A percentile compares a stretch with the other conserved stretches of the same genome.
Evolutionary conservation across 345 rosid genomes (phyloP).

Genomic region (Carallia brachiata): DNA sequence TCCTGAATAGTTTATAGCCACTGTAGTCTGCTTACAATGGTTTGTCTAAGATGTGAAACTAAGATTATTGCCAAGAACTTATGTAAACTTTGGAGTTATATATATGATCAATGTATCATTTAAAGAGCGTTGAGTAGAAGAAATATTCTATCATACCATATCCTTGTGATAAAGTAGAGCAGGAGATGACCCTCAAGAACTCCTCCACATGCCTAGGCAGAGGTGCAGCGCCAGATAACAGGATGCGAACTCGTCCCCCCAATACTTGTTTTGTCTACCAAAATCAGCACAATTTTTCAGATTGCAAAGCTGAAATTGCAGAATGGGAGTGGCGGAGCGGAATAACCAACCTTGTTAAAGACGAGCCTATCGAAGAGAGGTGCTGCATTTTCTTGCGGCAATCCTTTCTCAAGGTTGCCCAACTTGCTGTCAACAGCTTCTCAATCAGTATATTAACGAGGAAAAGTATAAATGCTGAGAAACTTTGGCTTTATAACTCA

Average conservation of each 20-base stretch:
- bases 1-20: too few species aligned
- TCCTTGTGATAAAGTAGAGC: constrained; percentile 86
- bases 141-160: constrained; percentile 51
- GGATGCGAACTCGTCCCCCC: constrained; percentile 73
- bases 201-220: constrained; percentile 88
- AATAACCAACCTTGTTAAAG: constrained; percentile 63
- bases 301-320: neutral
- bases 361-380: constrained; percentile 77
- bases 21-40: too few species aligned
- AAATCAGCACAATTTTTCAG: constrained; percentile 12
- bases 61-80: too few species aligned
- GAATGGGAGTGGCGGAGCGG: neutral
- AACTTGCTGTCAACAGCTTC: constrained; percentile 59
- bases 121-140: neutral
- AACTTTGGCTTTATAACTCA: constrained; percentile 35
- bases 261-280: constrained; percentile 67
- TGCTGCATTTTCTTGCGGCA: constrained; percentile 79
- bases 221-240: constrained; percentile 96
- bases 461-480: constrained; percentile 4
- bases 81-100: too few species aligned
- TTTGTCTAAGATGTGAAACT: too few species aligned
- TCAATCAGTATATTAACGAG: constrained; percentile 12
- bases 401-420: constrained; percentile 62
- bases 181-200: constrained; percentile 73
- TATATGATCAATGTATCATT: neutral